Conservation (phyloP, 2,329 filamentous ascomycete species). For the Escovopsis sp. region DNA sequence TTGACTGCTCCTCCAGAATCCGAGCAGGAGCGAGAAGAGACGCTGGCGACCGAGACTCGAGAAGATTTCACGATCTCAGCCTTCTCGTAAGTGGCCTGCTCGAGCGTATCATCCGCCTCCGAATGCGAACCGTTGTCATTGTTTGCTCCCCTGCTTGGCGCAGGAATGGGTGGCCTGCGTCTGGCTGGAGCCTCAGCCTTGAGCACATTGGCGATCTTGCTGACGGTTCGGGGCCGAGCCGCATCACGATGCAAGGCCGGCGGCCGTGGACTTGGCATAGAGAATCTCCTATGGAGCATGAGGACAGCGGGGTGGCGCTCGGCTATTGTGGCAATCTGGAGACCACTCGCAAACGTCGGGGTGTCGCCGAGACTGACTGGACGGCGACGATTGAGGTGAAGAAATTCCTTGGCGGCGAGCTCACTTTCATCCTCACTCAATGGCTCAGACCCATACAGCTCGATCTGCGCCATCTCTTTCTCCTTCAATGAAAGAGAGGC, state of each 20-base stretch:
- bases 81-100: slow-evolving; percentile 37
- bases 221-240: neutral
- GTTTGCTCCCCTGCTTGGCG: too few species aligned
- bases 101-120: slow-evolving; percentile 28
- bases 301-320: slow-evolving; percentile 22
- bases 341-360: slow-evolving; percentile 12
- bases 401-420: slow-evolving; percentile 23
- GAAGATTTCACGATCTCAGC: slow-evolving; percentile 43
- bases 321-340: slow-evolving; percentile 19
- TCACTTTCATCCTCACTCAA: slow-evolving; percentile 49
- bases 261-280: slow-evolving; percentile 28
- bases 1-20: slow-evolving; percentile 28
- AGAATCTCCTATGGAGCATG: slow-evolving; percentile 30
- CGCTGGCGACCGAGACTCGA: slow-evolving; percentile 38
- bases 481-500: slow-evolving; percentile 15
- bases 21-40: slow-evolving; percentile 33
- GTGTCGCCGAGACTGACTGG: slow-evolving; percentile 20
- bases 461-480: slow-evolving; percentile 65
- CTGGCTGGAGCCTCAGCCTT: neutral
- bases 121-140: neutral
- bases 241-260: slow-evolving; percentile 4
- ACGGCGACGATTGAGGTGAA: slow-evolving; percentile 19
- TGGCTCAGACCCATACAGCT: slow-evolving; percentile 53
- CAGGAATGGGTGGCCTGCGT: too few species aligned
- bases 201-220: neutral